Evolutionary conservation across 352 stramenopile genomes (phyloP).

Genomic region (Phytopythium delawarense): DNA sequence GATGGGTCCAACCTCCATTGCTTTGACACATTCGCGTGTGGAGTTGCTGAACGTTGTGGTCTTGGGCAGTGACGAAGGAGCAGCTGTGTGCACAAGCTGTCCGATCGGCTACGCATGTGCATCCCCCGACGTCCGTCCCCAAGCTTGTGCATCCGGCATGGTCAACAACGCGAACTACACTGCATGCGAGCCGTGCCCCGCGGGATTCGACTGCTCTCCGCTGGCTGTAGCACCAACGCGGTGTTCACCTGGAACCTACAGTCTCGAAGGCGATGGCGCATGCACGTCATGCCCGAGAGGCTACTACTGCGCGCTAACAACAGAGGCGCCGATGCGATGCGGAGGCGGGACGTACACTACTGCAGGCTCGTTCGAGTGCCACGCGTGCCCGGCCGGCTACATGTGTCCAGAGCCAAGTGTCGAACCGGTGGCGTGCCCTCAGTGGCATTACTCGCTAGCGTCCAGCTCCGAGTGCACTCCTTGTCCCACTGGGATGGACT

Average conservation of each 20-base stretch:
- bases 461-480: slow-evolving; percentile 37
- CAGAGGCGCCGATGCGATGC: slow-evolving; percentile 29
- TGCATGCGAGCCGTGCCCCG: slow-evolving; percentile 36
- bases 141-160: slow-evolving; percentile 32
- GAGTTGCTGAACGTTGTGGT: not conserved
- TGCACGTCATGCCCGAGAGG: slow-evolving; percentile 48
- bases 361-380: slow-evolving; percentile 27
- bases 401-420: slow-evolving; percentile 41
- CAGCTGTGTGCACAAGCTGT: slow-evolving; percentile 37
- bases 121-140: slow-evolving; percentile 11
- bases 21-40: not conserved
- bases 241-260: slow-evolving; percentile 36
- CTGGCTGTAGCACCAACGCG: slow-evolving; percentile 9
- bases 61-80: slow-evolving; percentile 21
- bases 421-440: slow-evolving; percentile 30
- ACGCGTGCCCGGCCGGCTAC: slow-evolving; percentile 32
- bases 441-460: slow-evolving; percentile 34
- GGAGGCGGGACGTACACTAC: slow-evolving; percentile 27
- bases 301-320: slow-evolving; percentile 34
- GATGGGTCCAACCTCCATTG: no score
- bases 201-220: slow-evolving; percentile 36
- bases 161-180: slow-evolving; percentile 44
- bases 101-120: slow-evolving; percentile 42
- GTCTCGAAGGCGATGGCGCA: slow-evolving; percentile 30
- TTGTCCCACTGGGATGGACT: slow-evolving; percentile 51